A percentile compares a stretch with the other conserved stretches of the same genome.
phyloP scores from a whole-genome alignment of 345 rosid genomes.

The Salix brachista region DNA sequence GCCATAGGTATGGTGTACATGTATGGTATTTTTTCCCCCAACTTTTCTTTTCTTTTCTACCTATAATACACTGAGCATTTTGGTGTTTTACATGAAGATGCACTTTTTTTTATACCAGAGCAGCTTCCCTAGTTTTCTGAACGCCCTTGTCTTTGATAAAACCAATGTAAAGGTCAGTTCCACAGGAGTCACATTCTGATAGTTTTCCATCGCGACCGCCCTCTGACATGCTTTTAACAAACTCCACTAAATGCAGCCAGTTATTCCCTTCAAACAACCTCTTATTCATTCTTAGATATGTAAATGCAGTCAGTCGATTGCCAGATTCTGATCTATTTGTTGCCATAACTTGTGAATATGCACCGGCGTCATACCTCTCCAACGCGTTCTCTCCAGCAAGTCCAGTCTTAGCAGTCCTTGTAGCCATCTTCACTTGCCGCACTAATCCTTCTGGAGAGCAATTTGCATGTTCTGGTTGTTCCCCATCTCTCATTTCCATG shows the following conservation, averaged over 20 bases:
- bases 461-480: slow-evolving; percentile 65
- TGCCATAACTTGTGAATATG: slow-evolving; percentile 63
- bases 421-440: slow-evolving; percentile 72
- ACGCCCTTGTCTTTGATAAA: slow-evolving; percentile 40
- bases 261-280: slow-evolving; percentile 75
- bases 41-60: slow-evolving; percentile 1
- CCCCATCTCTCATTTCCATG: slow-evolving; percentile 89
- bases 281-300: slow-evolving; percentile 83
- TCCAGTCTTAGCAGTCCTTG: slow-evolving; percentile 49
- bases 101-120: slow-evolving; percentile 34
- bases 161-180: slow-evolving; percentile 62
- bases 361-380: slow-evolving; percentile 75
- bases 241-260: slow-evolving; percentile 76
- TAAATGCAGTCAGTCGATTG: slow-evolving; percentile 74
- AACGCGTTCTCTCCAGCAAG: slow-evolving; percentile 93
- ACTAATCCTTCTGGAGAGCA: slow-evolving; percentile 94
- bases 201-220: slow-evolving; percentile 52
- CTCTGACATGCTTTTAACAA: slow-evolving; percentile 73
- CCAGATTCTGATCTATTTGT: slow-evolving; percentile 75
- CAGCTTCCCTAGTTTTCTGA: slow-evolving; percentile 39
- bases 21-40: not conserved
- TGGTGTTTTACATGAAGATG: slow-evolving; percentile 2
- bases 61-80: slow-evolving; percentile 6
- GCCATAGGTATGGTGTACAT: slow-evolving; percentile 21
- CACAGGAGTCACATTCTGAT: slow-evolving; percentile 47